phyloP scores from a whole-genome alignment of 2,329 filamentous ascomycete genomes.

The Didymella arachidicola region DNA sequence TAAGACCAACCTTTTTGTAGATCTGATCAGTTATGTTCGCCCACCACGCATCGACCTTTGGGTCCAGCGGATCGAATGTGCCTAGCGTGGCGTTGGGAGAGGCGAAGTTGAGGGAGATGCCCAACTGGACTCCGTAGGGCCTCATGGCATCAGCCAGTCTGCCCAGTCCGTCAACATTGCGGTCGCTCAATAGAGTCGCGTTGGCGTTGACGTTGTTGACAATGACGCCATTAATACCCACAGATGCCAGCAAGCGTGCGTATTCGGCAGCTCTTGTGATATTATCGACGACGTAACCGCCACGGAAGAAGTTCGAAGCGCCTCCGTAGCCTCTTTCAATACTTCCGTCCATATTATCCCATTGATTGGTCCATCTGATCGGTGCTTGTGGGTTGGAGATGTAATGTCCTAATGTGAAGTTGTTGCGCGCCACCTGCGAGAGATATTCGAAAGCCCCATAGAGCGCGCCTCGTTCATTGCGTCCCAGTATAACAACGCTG shows the following conservation, averaged over 20 bases:
- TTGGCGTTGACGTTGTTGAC: constrained; percentile 79
- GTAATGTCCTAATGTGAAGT: constrained; percentile 59
- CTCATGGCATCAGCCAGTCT: constrained; percentile 71
- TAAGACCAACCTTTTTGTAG: constrained; percentile 61
- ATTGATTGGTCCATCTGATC: constrained; percentile 75
- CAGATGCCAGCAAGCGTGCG: constrained; percentile 70
- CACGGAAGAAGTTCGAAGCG: constrained; percentile 71
- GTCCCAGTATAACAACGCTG: constrained; percentile 66
- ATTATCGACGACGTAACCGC: constrained; percentile 64
- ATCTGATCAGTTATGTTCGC: constrained; percentile 64
- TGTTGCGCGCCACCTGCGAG: constrained; percentile 68
- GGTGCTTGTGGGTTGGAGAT: constrained; percentile 65
- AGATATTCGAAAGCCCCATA: constrained; percentile 76
- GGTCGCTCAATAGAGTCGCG: constrained; percentile 60
- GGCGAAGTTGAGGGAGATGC: constrained; percentile 73
- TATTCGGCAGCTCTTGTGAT: constrained; percentile 68
- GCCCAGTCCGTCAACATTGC: constrained; percentile 68
- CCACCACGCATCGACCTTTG: constrained; percentile 69
- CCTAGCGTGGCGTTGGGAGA: constrained; percentile 64
- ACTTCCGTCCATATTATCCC: constrained; percentile 74
- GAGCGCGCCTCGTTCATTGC: constrained; percentile 71
- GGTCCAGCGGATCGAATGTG: constrained; percentile 72
- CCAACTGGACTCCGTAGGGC: constrained; percentile 71
- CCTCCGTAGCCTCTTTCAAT: constrained; percentile 75
- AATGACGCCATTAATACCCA: constrained; percentile 71